A percentile compares a stretch with the other conserved stretches of the same genome.
Evolutionary conservation across 495 filamentous ascomycete species (phyloP).

Genomic region (Staphylotrichum tortipilum): DNA sequence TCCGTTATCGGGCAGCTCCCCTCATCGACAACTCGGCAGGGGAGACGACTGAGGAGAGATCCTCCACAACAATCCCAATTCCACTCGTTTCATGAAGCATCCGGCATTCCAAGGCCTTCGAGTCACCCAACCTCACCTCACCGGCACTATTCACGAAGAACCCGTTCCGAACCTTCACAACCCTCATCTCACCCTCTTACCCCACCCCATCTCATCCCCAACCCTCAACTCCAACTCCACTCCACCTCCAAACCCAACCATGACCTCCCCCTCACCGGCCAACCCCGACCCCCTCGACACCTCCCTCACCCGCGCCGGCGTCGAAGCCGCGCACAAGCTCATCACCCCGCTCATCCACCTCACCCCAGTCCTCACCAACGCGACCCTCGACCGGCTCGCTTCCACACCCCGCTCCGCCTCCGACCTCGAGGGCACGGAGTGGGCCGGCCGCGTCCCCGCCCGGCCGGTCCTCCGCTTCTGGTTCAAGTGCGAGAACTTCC

Average conservation of each 20-base stretch:
- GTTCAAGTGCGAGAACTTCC: conserved; percentile 96
- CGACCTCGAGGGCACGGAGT: conserved; percentile 47
- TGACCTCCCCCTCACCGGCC: conserved; percentile 42
- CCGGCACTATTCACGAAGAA: no score
- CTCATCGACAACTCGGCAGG: no score
- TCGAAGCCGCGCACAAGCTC: conserved; percentile 59
- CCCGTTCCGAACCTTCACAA: no score
- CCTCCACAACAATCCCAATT: no score
- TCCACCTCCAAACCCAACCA: conserved; percentile 14
- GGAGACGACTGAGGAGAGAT: no score
- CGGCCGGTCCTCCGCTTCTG: conserved; percentile 63
- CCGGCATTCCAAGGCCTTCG: no score
- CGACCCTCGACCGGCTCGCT: conserved; percentile 62
- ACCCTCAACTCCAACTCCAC: background rate
- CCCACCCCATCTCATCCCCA: background rate
- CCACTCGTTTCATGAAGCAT: no score
- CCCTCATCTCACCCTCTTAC: no score
- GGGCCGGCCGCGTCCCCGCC: conserved; percentile 50
- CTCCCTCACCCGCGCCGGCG: conserved; percentile 59
- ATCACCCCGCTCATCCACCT: conserved; percentile 71
- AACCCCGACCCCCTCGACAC: no score
- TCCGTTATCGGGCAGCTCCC: conserved; percentile 8
- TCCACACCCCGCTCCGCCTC: conserved; percentile 54
- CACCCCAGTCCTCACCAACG: conserved; percentile 73
- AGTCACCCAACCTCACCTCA: no score